A percentile compares a stretch with the other conserved stretches of the same genome.
Conservation (phyloP, 1,284 basidiomycete genomes). For the Exobasidium cylindrosporum region DNA sequence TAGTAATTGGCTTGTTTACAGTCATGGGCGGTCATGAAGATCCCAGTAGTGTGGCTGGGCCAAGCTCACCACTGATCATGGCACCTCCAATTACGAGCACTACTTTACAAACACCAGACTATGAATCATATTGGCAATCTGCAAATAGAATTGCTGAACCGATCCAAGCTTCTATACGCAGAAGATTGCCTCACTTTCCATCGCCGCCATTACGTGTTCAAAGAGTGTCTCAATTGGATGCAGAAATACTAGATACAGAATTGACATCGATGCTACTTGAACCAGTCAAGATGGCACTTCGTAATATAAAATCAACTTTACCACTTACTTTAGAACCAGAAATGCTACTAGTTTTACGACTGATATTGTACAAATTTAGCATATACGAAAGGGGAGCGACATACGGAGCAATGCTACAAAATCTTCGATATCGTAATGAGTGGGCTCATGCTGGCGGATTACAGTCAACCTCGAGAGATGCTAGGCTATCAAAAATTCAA, state of each 20-base stretch:
- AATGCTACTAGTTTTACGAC: slow-evolving; percentile 70
- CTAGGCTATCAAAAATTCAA: slow-evolving; percentile 37
- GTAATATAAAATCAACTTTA: slow-evolving; percentile 62
- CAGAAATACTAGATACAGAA: slow-evolving; percentile 86
- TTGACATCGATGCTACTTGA: slow-evolving; percentile 77
- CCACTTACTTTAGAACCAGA: slow-evolving; percentile 75
- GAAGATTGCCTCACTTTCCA: slow-evolving; percentile 40
- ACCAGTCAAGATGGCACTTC: slow-evolving; percentile 72
- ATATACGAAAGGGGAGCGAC: slow-evolving; percentile 77
- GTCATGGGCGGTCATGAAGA: background rate
- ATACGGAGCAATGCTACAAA: slow-evolving; percentile 88
- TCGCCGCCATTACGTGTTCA: slow-evolving; percentile 50
- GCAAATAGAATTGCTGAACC: slow-evolving; percentile 35
- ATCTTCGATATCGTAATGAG: slow-evolving; percentile 62
- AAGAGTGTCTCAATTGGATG: slow-evolving; percentile 85
- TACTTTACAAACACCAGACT: background rate
- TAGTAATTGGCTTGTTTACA: no score
- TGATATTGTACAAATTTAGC: slow-evolving; percentile 78
- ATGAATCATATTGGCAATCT: slow-evolving; percentile 35
- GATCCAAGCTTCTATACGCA: slow-evolving; percentile 33
- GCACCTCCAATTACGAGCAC: background rate
- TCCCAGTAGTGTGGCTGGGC: background rate
- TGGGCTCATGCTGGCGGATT: slow-evolving; percentile 37
- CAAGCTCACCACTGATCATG: background rate
- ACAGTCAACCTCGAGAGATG: slow-evolving; percentile 38